Conservation (phyloP, 2,329 filamentous ascomycete species). For the Fusarium chlamydosporum region DNA sequence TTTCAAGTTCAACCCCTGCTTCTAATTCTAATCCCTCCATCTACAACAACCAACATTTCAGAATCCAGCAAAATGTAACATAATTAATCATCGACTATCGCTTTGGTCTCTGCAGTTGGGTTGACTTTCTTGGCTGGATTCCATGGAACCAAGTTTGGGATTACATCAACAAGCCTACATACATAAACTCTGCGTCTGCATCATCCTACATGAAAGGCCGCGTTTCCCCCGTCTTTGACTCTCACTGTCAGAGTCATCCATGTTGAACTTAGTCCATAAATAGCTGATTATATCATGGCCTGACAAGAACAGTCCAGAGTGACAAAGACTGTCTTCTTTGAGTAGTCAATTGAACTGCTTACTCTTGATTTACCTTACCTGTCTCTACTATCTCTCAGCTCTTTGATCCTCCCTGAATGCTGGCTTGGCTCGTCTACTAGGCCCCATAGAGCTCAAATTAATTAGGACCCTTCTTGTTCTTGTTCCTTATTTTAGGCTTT, state of each 20-base stretch:
- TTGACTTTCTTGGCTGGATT: slow-evolving; percentile 13
- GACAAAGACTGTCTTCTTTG: neutral
- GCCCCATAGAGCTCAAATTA: slow-evolving; percentile 12
- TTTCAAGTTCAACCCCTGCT: neutral
- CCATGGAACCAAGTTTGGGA: neutral
- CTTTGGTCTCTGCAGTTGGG: neutral
- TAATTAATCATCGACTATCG: neutral
- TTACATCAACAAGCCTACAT: slow-evolving; percentile 19
- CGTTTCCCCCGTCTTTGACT: slow-evolving; percentile 18
- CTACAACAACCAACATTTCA: slow-evolving; percentile 6
- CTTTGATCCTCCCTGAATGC: neutral
- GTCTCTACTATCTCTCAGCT: neutral
- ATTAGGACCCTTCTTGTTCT: slow-evolving; percentile 11
- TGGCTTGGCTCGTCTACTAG: neutral
- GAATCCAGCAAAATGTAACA: neutral
- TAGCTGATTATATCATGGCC: too few species aligned
- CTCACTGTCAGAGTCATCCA: neutral
- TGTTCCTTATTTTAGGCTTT: slow-evolving; percentile 35
- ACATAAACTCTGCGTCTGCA: slow-evolving; percentile 21
- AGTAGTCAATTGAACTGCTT: neutral
- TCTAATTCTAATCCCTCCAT: slow-evolving; percentile 12
- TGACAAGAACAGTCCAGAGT: too few species aligned
- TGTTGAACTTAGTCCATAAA: slow-evolving; percentile 5
- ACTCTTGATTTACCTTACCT: neutral
- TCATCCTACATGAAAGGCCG: slow-evolving; percentile 36